Conservation (phyloP, 192 early-diverging fungal species). For the Cetraspora pellucida region DNA sequence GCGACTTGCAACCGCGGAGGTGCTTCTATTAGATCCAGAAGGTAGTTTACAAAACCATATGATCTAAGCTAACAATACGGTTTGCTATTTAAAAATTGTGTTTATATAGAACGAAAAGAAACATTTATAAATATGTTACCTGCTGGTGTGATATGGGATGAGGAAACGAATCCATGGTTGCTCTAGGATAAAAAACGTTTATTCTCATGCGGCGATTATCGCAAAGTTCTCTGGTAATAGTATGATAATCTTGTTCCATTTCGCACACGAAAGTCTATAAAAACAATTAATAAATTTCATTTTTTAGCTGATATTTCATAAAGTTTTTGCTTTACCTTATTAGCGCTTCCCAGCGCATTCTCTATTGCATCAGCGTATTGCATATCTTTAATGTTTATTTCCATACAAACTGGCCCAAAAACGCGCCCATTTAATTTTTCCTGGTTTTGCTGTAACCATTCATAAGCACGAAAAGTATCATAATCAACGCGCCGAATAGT, state of each 20-base stretch:
- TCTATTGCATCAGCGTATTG: slow-evolving; percentile 72
- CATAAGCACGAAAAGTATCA: slow-evolving; percentile 61
- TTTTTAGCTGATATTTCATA: too few relatives aligned
- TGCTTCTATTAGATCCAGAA: slow-evolving; percentile 76
- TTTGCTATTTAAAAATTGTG: background rate
- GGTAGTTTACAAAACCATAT: slow-evolving; percentile 75
- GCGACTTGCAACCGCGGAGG: slow-evolving; percentile 63
- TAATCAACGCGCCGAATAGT: slow-evolving; percentile 47
- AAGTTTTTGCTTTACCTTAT: background rate
- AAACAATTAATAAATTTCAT: too few relatives aligned
- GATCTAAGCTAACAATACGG: slow-evolving; percentile 44
- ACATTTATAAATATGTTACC: slow-evolving; percentile 16
- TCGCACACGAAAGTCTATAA: slow-evolving; percentile 78
- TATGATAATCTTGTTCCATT: slow-evolving; percentile 74
- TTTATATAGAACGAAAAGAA: background rate
- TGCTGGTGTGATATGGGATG: slow-evolving; percentile 38
- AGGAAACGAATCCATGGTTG: slow-evolving; percentile 37
- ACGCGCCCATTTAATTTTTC: slow-evolving; percentile 67
- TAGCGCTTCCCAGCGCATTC: slow-evolving; percentile 17
- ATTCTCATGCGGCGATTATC: slow-evolving; percentile 65
- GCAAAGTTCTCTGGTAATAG: slow-evolving; percentile 63
- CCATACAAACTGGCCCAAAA: slow-evolving; percentile 72
- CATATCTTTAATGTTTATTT: slow-evolving; percentile 69
- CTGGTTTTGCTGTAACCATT: slow-evolving; percentile 72
- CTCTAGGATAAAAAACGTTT: slow-evolving; percentile 53